Evolutionary conservation across 1,284 basidiomycete genomes (phyloP), one percentile per base, ranked within the genome.

Genomic region (Naganishia sp.): DNA sequence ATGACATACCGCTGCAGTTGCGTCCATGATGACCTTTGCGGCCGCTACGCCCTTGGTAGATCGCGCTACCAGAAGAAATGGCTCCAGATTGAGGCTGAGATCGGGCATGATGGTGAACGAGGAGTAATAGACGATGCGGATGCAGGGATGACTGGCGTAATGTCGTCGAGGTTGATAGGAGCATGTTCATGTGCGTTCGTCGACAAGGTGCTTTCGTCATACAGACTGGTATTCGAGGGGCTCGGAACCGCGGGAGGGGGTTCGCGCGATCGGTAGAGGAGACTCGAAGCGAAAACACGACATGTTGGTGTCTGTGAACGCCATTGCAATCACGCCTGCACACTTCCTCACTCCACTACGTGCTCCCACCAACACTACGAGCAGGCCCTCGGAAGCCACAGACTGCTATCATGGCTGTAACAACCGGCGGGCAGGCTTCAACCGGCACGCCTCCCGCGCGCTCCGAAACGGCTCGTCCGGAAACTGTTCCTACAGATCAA

Each of bases 41-140:
- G 93, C 92, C 0, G 89, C 92, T 0, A 92, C 91, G 1, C 94
- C 94, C 74, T 90, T 93, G 2, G 90, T 87, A 0, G 89, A 89
- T 75, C 94, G 93, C 3, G 89, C 90, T 79, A 97, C 89, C 65
- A 97, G 84, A 39, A 96, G 77, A 77, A 90, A 94, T 0, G 92
- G 90, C 80, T 96, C 92, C 6, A 94, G 82, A 71, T 87, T 89
- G 15, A 85, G 81, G 43, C 48, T 42, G 18, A 49, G 25, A 46
- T 66, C 64, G 16, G 64, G 43, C 64, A 66, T 66, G 0, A 31
- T 46, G 50, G 3, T 11, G 23, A 21, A 28, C 6, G 7, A 23
- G 39, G 18, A 36, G 28, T 16, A n/a, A 23, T 21, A 36, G 28
- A 21, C 23, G 36, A 13, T 10, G 7, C 10, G 6, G 13, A 39